Base-by-base conservation (phyloP, 164 flowering plant genomes). In the Houttuynia cordata region DNA sequence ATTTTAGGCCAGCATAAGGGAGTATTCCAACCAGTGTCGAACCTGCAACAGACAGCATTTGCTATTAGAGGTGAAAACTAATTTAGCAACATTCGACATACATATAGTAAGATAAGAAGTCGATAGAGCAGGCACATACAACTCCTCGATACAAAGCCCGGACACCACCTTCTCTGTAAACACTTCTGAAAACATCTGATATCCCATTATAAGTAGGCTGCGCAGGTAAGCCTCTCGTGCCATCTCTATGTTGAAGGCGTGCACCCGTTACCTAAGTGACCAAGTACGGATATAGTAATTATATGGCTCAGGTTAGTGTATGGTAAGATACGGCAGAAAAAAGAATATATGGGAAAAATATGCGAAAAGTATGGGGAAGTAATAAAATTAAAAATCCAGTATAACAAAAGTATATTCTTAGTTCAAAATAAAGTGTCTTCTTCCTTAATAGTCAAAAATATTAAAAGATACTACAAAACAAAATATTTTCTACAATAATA, bases 1-100 rank as follows among this genome's bases (percentile, higher is more conserved):
- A 94, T 73, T 93, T 94, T 61, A 92, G 73, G 50, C 96, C 98
- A 71, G 98, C 96, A 77, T 92, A 89, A 34, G 96, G 98, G 20
- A 89, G 91, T 61, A 92, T 92, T 23, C 96, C 97, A 63, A 81
- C 73, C 37, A 94, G 82, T 40, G 97, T 94, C 62, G 97, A 97
- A 63, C 97, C 99, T 93, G 80, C 30, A 47, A 63, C 17, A 62
- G 15, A 52, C 10, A 10, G 12, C 55, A n/a, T 23, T 52, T 22
- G 18, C 55, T 5, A 1, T 54, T 15, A 4, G 12, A 54, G 17
- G 17, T 13, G 17, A 1, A 24, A 54, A 54, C 12, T 3, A 54
- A 24, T 54, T 5, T 24, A 34, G n/a, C 34, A 23, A 0, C 24
- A 17, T 24, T 14, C 24, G 9, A 23, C 2, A 54, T 12, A 10